Base-by-base conservation (phyloP, 2,329 filamentous ascomycete species). In the Fusarium haematococcum region DNA sequence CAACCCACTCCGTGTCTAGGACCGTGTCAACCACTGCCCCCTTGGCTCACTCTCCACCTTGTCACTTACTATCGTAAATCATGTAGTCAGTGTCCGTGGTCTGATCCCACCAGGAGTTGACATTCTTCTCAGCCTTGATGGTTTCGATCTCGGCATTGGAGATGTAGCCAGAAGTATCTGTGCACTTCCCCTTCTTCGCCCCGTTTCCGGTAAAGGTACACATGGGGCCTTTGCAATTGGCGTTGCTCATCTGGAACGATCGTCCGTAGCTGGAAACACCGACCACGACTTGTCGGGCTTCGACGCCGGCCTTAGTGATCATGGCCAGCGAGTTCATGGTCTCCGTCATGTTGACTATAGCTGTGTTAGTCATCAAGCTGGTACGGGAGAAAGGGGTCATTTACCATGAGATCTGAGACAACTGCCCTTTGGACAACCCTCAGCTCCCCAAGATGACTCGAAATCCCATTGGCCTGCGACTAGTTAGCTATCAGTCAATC, bases 301-400 rank as follows among this genome's bases (percentile, higher is more conserved):
- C 70, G 0, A 82, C 80, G 3, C 80, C 81, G 0, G 81, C 81
- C 52, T 82, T 82, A 6, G 81, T 83, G 27, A 82, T 77, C 78
- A 82, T 84, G 10, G 78, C 54, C 4, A 85, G 65, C 0, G 83
- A 69, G 16, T 74, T 71, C 0, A 66, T 59, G 0, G 81, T 83
- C 63, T 85, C 83, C 2, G 78, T 84, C 11, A 77, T 37, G 63
- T 85, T 85, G 58, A 84, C 45, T 50, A 6, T 3, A 18, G 23
- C 4, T 16, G 1, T 27, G 14, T 50, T 50, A 50, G 23, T 2
- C 8, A 27, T 23, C 7, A 13, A 50, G 5, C 23, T 27, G 45
- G 13, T 5, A 10, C 13, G 1, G 2, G 23, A 50, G 13, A 27
- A 10, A 16, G 23, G 20, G 20, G 20, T 5, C 8, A 50, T 4